Evolutionary conservation across 2,329 filamentous ascomycete genomes (phyloP).

Genomic region (Colletotrichum sp.): DNA sequence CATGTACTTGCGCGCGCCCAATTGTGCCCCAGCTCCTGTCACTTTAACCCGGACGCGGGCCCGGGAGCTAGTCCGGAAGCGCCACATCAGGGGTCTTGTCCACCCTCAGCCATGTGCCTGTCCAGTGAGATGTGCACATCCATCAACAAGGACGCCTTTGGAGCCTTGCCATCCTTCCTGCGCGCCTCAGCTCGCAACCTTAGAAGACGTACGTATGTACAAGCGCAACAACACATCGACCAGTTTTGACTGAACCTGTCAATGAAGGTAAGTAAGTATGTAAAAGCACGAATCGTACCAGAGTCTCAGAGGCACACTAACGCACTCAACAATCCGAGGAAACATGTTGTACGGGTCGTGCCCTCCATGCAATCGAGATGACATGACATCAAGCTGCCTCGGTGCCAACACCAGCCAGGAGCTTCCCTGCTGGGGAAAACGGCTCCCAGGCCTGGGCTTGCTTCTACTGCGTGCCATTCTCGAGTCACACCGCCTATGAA

Average conservation of each 20-base stretch:
- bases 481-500: background rate
- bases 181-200: background rate
- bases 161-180: background rate
- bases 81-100: background rate
- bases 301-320: background rate
- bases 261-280: background rate
- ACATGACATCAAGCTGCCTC: background rate
- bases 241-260: background rate
- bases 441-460: background rate
- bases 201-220: background rate
- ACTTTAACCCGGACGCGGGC: background rate
- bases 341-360: background rate
- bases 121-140: background rate
- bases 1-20: background rate
- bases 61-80: background rate
- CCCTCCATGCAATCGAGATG: constrained; percentile 2
- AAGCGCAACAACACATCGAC: background rate
- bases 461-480: background rate
- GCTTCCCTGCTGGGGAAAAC: background rate
- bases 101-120: background rate
- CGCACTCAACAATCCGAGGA: background rate
- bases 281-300: background rate
- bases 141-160: background rate
- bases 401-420: background rate
- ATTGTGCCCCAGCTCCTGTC: background rate